Evolutionary conservation across 1,284 basidiomycete genomes (phyloP).

Genomic region (Cutaneotrichosporon cutaneum): DNA sequence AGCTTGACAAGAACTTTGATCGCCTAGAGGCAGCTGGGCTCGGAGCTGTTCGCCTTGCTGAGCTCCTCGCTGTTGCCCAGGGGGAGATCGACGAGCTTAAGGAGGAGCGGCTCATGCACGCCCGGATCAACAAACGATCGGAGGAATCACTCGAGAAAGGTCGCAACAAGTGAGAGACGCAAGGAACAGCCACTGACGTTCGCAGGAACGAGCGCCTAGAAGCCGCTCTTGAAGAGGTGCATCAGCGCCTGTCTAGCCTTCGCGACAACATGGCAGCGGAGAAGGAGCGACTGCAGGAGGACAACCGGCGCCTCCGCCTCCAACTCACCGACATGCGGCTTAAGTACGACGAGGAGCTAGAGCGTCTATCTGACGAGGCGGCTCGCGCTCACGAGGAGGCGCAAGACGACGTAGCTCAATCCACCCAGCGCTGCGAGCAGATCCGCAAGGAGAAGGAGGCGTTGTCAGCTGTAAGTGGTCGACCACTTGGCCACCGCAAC

Average conservation of each 20-base stretch:
- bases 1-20: slow-evolving; percentile 55
- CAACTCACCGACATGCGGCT: slow-evolving; percentile 25
- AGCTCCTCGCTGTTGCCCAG: slow-evolving; percentile 50
- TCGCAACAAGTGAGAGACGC: slow-evolving; percentile 9
- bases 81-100: slow-evolving; percentile 48
- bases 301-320: slow-evolving; percentile 35
- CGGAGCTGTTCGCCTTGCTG: slow-evolving; percentile 49
- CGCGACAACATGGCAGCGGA: slow-evolving; percentile 34
- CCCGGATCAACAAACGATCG: slow-evolving; percentile 34
- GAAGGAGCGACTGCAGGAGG: slow-evolving; percentile 32
- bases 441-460: slow-evolving; percentile 13
- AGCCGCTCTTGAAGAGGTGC: slow-evolving; percentile 33
- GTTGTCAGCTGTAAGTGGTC: slow-evolving; percentile 6
- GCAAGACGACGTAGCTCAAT: slow-evolving; percentile 4
- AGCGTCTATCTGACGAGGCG: slow-evolving; percentile 16
- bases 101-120: slow-evolving; percentile 39
- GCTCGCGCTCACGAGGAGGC: slow-evolving; percentile 8
- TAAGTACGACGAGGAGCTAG: slow-evolving; percentile 28
- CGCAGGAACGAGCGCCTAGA: slow-evolving; percentile 29
- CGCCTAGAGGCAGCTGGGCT: slow-evolving; percentile 53
- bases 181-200: neutral
- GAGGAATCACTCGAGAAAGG: slow-evolving; percentile 16
- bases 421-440: slow-evolving; percentile 1
- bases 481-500: neutral
- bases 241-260: slow-evolving; percentile 36